Percentiles rank a stretch among this genome's conserved stretches.
Evolutionary conservation across 345 rosid species (phyloP).

Genomic region (Camelina laxa): DNA sequence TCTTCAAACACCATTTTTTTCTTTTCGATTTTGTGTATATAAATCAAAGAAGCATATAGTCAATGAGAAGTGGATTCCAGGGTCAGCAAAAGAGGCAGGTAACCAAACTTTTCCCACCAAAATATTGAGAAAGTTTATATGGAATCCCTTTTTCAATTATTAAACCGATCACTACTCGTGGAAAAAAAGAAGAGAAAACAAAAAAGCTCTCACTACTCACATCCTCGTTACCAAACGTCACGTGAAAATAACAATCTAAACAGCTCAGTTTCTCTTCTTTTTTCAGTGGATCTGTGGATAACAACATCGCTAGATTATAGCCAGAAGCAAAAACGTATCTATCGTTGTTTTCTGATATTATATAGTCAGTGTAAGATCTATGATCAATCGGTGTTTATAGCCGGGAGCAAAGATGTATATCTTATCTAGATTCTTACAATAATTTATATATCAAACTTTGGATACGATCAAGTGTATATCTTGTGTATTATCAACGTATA

Average conservation of each 20-base stretch:
- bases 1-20: slow-evolving; percentile 29
- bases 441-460: too few relatives aligned
- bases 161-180: slow-evolving; percentile 31
- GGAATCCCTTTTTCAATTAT: slow-evolving; percentile 41
- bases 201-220: slow-evolving; percentile 2
- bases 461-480: too few relatives aligned
- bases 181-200: neutral
- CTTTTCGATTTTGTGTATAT: neutral
- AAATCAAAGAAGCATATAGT: slow-evolving; percentile 37
- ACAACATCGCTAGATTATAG: slow-evolving; percentile 13
- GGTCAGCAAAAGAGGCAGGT: slow-evolving; percentile 47
- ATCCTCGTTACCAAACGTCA: slow-evolving; percentile 7
- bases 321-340: neutral
- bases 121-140: slow-evolving; percentile 18
- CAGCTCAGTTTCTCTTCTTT: neutral
- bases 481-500: too few relatives aligned
- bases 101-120: slow-evolving; percentile 41
- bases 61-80: slow-evolving; percentile 45
- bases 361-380: neutral
- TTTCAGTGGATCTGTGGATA: neutral
- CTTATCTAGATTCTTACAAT: too few relatives aligned
- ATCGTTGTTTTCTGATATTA: neutral
- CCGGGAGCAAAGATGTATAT: too few relatives aligned
- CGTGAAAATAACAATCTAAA: slow-evolving; percentile 14
- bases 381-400: neutral